Evolutionary conservation across 495 filamentous ascomycete genomes (phyloP).

Genomic region (Penicillium waksmanii): DNA sequence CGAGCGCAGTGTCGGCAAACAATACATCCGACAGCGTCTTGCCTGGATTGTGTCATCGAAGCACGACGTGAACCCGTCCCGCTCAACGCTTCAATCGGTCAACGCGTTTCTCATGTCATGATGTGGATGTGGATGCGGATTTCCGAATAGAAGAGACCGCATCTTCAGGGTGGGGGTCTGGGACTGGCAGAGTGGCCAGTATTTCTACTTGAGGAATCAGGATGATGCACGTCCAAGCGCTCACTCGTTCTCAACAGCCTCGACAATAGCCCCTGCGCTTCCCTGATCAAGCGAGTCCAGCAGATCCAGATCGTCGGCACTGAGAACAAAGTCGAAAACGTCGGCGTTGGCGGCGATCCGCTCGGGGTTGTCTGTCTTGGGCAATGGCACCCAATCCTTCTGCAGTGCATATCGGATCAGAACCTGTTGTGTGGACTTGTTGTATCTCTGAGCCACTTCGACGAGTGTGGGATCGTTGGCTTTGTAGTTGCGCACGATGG

Average conservation of each 20-base stretch:
- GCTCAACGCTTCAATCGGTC: slow-evolving; percentile 81
- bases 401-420: slow-evolving; percentile 63
- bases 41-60: slow-evolving; percentile 76
- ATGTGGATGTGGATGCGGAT: slow-evolving; percentile 51
- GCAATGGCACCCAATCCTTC: slow-evolving; percentile 72
- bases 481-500: slow-evolving; percentile 65
- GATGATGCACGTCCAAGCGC: not conserved
- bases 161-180: not conserved
- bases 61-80: slow-evolving; percentile 76
- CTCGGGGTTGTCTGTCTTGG: slow-evolving; percentile 68
- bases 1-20: slow-evolving; percentile 62
- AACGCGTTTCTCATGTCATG: slow-evolving; percentile 85
- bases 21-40: slow-evolving; percentile 72
- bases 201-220: not conserved
- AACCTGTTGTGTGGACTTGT: slow-evolving; percentile 54
- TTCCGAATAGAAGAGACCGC: slow-evolving; percentile 37
- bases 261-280: slow-evolving; percentile 52
- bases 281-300: slow-evolving; percentile 72
- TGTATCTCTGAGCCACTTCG: slow-evolving; percentile 55
- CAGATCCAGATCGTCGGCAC: slow-evolving; percentile 61
- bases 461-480: slow-evolving; percentile 58
- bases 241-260: slow-evolving; percentile 54
- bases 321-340: slow-evolving; percentile 68
- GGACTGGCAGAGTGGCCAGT: not conserved
- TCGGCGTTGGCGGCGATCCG: slow-evolving; percentile 67